Evolutionary conservation across 306 rosid species (phyloP).

Genomic region (Benincasa hispida): DNA sequence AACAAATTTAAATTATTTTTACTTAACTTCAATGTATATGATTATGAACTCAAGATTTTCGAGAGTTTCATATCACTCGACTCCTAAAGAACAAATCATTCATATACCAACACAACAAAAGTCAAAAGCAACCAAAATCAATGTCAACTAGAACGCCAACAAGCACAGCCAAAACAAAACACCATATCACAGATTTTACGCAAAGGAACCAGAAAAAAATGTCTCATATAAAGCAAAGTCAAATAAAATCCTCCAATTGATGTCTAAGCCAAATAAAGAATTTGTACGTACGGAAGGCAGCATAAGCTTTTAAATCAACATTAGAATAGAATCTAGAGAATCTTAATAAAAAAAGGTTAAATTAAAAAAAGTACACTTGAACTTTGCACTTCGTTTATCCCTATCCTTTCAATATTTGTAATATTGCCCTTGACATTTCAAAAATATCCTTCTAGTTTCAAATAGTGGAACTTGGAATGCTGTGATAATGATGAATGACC

Average conservation of each 20-base stretch:
- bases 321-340: not conserved
- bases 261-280: not conserved
- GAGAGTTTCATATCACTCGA: not conserved
- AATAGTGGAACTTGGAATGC: no score
- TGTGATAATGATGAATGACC: no score
- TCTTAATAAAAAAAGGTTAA: no score
- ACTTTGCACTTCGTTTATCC: no score
- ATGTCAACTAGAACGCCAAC: not conserved
- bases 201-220: not conserved
- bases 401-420: no score
- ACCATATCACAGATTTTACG: not conserved
- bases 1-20: not conserved
- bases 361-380: no score
- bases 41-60: not conserved
- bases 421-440: no score
- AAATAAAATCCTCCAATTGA: not conserved
- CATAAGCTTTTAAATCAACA: not conserved
- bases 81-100: not conserved
- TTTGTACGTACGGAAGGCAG: not conserved
- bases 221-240: not conserved
- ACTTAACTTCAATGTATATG: not conserved
- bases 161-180: not conserved
- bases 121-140: not conserved
- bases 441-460: no score
- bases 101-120: not conserved